phyloP scores from a whole-genome alignment of 352 stramenopile genomes.

The Globisporangium paddicum region DNA sequence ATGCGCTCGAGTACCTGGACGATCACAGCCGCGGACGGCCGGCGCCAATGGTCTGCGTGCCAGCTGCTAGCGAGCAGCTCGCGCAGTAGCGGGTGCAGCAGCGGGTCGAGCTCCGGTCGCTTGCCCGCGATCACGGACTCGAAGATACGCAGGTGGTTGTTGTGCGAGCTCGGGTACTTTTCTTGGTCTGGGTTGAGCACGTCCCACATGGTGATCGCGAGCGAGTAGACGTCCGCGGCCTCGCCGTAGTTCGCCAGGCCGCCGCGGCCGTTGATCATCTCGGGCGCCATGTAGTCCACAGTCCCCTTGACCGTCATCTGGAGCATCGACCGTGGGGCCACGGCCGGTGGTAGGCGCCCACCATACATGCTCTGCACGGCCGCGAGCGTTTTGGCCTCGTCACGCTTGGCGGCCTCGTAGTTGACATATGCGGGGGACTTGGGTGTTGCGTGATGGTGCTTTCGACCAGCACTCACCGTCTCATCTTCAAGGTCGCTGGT shows the following conservation, averaged over 20 bases:
- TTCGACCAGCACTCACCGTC: neutral
- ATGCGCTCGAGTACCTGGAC: constrained; percentile 37
- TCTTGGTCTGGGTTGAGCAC: neutral
- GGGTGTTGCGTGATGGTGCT: neutral
- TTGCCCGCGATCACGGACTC: constrained; percentile 31
- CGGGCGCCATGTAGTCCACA: neutral
- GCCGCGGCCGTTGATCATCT: no score
- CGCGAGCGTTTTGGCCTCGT: neutral
- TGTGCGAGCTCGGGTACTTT: constrained; percentile 27
- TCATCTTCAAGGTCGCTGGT: neutral
- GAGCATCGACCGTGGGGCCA: neutral
- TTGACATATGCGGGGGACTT: neutral
- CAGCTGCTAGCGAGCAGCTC: constrained; percentile 38
- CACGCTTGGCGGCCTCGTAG: neutral
- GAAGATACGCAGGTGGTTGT: constrained; percentile 40
- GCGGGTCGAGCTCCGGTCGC: constrained; percentile 27
- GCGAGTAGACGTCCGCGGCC: no score
- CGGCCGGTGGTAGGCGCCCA: neutral
- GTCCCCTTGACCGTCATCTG: neutral
- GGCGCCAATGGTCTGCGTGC: constrained; percentile 29
- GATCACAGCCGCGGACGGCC: constrained; percentile 33
- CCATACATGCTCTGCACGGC: neutral
- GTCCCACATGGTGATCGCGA: no score
- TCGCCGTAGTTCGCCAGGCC: no score
- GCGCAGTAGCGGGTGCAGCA: constrained; percentile 26